These are phyloP conservation scores for Pelargonium exstipulatum DNA, from an alignment of 441 rosid genomes.

Conservation along the genomic window DNA sequence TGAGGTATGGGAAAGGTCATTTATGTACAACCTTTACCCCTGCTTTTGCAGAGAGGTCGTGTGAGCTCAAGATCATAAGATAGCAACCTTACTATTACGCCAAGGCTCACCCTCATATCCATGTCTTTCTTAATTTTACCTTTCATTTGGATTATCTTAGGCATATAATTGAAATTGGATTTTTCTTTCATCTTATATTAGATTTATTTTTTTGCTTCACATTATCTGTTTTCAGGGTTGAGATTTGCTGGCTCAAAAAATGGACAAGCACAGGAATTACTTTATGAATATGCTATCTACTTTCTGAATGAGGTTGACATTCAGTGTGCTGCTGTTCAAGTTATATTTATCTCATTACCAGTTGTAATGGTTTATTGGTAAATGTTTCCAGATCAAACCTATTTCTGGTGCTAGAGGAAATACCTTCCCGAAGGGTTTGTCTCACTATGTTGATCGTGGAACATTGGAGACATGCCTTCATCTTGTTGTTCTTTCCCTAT, in stretches of 20 bases:
- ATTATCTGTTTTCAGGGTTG: constrained; percentile 53
- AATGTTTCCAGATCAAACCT: constrained; percentile 72
- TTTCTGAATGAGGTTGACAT: constrained; percentile 80
- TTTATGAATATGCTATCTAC: constrained; percentile 69
- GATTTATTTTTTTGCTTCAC: constrained; percentile 5
- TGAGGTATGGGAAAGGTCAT: not conserved
- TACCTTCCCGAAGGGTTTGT: constrained; percentile 73
- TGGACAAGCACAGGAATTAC: constrained; percentile 82
- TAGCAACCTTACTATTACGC: not conserved
- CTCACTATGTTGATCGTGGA: constrained; percentile 73
- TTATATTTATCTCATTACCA: constrained; percentile 14
- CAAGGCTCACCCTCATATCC: constrained; percentile 5
- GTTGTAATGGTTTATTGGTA: constrained; percentile 19
- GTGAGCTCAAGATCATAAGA: not conserved
- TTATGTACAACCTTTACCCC: not conserved
- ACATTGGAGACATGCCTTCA: constrained; percentile 94
- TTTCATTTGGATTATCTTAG: not conserved
- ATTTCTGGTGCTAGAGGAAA: constrained; percentile 45
- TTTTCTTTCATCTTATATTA: not conserved
- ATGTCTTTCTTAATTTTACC: not conserved
- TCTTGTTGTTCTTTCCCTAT: constrained; percentile 77
- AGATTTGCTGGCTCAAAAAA: constrained; percentile 92
- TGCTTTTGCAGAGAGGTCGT: not conserved
- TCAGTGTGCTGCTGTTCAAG: constrained; percentile 21
- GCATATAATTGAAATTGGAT: not conserved